Conservation (phyloP, 768 basidiomycete species). For the Leccinum obscurum region DNA sequence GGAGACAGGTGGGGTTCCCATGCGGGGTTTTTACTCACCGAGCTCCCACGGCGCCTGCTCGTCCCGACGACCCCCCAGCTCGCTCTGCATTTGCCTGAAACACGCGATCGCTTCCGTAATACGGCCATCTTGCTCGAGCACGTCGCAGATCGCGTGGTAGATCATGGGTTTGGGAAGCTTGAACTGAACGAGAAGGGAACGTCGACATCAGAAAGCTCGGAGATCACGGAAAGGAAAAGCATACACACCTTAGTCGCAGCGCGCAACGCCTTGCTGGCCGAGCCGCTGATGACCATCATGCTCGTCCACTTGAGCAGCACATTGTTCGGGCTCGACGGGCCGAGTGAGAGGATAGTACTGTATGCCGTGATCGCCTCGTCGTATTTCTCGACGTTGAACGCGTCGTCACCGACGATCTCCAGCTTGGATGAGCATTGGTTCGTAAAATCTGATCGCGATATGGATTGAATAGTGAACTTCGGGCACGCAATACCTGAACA, state of each 20-base stretch:
- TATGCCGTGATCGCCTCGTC: background rate
- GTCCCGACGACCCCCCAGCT: background rate
- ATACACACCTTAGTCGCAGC: background rate
- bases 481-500: background rate
- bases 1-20: background rate
- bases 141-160: background rate
- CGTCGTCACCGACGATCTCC: background rate
- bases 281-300: background rate
- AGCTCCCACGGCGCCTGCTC: background rate
- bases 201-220: background rate
- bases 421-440: background rate
- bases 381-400: background rate
- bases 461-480: background rate
- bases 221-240: background rate
- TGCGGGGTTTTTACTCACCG: background rate
- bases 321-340: background rate
- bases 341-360: background rate
- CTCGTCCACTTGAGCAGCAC: background rate
- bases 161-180: background rate
- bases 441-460: background rate
- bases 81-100: background rate
- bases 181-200: background rate
- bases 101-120: background rate
- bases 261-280: background rate
- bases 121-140: background rate